Percentiles rank a stretch among this genome's conserved stretches.
These are phyloP conservation scores for Penicillium sp. DNA, from an alignment of 2,329 filamentous ascomycete species.

Conservation along the genomic window DNA sequence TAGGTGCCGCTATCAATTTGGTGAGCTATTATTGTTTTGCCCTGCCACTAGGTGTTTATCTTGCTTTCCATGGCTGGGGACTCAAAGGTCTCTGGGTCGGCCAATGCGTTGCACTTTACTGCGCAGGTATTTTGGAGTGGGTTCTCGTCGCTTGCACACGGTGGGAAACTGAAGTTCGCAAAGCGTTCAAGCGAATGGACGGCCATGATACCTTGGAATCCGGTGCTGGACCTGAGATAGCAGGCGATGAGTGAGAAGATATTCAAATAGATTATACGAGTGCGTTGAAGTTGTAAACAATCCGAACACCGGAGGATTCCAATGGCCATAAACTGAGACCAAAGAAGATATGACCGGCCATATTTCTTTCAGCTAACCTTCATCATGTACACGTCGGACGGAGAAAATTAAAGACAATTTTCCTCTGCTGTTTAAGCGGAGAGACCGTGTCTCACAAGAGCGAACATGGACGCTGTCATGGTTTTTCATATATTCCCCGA, in stretches of 20 bases:
- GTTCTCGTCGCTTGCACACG: conserved; percentile 56
- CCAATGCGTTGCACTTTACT: conserved; percentile 75
- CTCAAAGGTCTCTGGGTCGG: conserved; percentile 78
- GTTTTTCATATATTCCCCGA: too few relatives aligned
- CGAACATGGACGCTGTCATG: too few relatives aligned
- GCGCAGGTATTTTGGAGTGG: conserved; percentile 79
- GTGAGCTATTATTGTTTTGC: conserved; percentile 82
- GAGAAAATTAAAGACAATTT: too few relatives aligned
- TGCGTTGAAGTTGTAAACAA: neutral
- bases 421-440: too few relatives aligned
- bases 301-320: too few relatives aligned
- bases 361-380: too few relatives aligned
- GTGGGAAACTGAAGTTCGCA: neutral
- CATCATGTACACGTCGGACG: too few relatives aligned
- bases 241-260: neutral
- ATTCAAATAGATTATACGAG: neutral
- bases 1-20: conserved; percentile 78
- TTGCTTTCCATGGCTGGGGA: conserved; percentile 85
- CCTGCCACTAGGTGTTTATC: conserved; percentile 74
- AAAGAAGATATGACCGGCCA: too few relatives aligned
- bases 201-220: neutral
- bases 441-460: too few relatives aligned
- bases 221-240: neutral
- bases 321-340: neutral
- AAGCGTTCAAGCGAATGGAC: neutral